Conservation (phyloP, 768 basidiomycete genomes). For the Calocera viscosa region DNA sequence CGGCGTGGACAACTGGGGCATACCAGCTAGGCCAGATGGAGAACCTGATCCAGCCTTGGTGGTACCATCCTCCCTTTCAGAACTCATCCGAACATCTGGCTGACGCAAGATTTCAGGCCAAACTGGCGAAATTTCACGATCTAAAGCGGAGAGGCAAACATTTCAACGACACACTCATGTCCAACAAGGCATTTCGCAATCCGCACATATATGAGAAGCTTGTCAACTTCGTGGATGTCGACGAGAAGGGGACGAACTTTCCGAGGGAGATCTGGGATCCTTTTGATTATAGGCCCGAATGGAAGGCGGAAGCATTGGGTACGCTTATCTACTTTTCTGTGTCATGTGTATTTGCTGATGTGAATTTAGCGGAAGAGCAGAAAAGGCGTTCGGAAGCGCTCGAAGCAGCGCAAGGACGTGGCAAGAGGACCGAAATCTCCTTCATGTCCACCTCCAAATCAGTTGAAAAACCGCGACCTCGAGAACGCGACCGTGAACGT, state of each 20-base stretch:
- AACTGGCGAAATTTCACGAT: constrained; percentile 62
- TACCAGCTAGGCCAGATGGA: constrained; percentile 44
- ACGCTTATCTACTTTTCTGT: constrained; percentile 23
- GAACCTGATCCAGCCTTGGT: constrained; percentile 52
- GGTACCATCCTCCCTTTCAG: constrained; percentile 28
- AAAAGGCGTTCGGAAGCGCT: constrained; percentile 53
- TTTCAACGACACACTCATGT: constrained; percentile 93
- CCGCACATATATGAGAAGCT: constrained; percentile 92
- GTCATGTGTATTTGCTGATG: not conserved
- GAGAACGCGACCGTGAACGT: not conserved
- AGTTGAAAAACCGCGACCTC: not conserved
- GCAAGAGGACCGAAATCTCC: constrained; percentile 49
- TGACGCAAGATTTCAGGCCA: constrained; percentile 40
- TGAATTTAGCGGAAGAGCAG: constrained; percentile 45
- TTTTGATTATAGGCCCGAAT: constrained; percentile 45
- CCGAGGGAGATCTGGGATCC: constrained; percentile 64
- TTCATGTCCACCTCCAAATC: constrained; percentile 33
- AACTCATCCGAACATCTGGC: not conserved
- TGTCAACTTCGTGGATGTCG: constrained; percentile 85
- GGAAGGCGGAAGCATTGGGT: constrained; percentile 74
- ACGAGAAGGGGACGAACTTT: constrained; percentile 79
- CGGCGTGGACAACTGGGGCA: constrained; percentile 62
- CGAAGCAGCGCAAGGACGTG: constrained; percentile 37
- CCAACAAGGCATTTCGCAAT: constrained; percentile 85
- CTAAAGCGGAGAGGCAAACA: constrained; percentile 71